A percentile compares a stretch with the other conserved stretches of the same genome.
phyloP scores from a whole-genome alignment of 1,284 basidiomycete genomes.

The Agroathelia rolfsii region DNA sequence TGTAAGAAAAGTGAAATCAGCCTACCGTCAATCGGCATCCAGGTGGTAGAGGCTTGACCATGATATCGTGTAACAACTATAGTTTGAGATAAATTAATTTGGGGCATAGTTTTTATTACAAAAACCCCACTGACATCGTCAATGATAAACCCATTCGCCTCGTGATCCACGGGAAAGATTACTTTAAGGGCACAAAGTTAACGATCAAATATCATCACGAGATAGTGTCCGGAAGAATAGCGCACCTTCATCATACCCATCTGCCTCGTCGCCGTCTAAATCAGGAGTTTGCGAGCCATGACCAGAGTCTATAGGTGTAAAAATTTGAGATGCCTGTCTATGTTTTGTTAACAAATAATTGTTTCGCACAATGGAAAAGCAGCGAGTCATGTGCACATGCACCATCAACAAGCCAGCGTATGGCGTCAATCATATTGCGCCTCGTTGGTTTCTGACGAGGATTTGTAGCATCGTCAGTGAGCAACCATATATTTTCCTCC shows the following conservation, averaged over 20 bases:
- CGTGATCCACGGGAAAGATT: conserved; percentile 78
- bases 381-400: conserved; percentile 79
- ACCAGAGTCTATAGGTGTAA: conserved; percentile 29
- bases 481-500: conserved; percentile 75
- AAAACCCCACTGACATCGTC: conserved; percentile 58
- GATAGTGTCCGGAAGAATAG: conserved; percentile 2
- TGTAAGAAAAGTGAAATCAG: no score
- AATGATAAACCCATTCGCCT: conserved; percentile 63
- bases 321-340: not conserved
- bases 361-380: conserved; percentile 89
- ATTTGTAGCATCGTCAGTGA: conserved; percentile 69
- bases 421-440: conserved; percentile 79
- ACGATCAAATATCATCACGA: no score
- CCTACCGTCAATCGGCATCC: conserved; percentile 84
- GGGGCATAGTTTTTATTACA: not conserved
- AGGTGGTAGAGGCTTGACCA: conserved; percentile 67
- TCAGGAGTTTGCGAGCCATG: conserved; percentile 51
- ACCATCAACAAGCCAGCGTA: conserved; percentile 83
- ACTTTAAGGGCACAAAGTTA: no score
- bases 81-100: conserved; percentile 5
- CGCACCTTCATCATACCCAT: conserved; percentile 27
- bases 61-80: conserved; percentile 60
- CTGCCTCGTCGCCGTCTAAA: conserved; percentile 30
- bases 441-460: conserved; percentile 61
- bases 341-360: conserved; percentile 1